Evolutionary conservation across 225 moss, liverwort and hornwort species (phyloP).

Genomic region (Bryum argenteum): DNA sequence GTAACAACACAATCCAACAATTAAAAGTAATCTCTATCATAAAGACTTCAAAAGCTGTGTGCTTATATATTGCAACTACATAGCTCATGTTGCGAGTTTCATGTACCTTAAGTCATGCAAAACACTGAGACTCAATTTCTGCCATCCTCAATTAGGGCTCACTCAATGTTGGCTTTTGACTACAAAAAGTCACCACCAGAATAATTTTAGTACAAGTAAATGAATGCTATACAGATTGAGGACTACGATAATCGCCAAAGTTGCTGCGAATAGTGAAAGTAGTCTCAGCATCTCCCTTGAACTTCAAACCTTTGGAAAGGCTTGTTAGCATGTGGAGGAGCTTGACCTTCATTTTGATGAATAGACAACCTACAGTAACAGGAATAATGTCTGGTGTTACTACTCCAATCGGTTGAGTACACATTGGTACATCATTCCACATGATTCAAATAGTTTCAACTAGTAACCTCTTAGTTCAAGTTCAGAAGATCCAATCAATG

Average conservation of each 20-base stretch:
- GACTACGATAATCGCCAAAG: not conserved
- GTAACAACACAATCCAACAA: no score
- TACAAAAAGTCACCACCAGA: conserved; percentile 5
- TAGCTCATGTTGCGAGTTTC: no score
- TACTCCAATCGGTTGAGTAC: not conserved
- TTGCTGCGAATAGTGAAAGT: conserved; percentile 1
- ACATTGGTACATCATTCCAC: not conserved
- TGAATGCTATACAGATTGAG: conserved; percentile 18
- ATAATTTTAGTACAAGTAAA: conserved; percentile 11
- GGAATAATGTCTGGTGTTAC: not conserved
- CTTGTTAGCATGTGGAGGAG: not conserved
- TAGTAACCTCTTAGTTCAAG: not conserved
- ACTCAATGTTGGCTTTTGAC: not conserved
- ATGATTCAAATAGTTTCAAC: not conserved
- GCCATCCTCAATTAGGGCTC: not conserved
- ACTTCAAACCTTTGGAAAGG: not conserved
- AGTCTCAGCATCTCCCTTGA: no score
- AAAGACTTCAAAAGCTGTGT: no score
- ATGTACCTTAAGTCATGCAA: not conserved
- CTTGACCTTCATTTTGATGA: not conserved
- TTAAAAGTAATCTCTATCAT: no score
- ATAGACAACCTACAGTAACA: conserved; percentile 28
- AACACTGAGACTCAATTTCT: not conserved
- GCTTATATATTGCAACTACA: no score
- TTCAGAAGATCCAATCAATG: not conserved